Evolutionary conservation across 2,329 filamentous ascomycete species (phyloP).

Genomic region (Fusarium praegraminearum): DNA sequence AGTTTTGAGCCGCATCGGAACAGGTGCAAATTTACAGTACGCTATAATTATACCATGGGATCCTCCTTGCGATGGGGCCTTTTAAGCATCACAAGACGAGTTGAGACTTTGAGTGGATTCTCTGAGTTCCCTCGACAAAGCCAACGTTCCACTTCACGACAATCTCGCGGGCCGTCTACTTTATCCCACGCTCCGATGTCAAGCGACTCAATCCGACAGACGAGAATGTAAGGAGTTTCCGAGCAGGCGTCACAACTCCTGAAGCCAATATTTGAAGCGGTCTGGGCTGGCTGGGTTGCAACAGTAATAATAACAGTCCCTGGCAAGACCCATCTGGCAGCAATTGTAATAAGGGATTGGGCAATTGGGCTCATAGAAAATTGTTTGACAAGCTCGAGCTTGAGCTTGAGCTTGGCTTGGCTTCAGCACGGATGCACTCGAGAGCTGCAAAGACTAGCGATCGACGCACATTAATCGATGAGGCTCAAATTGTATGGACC

Average conservation of each 20-base stretch:
- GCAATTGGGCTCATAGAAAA: conserved; percentile 19
- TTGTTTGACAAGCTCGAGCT: conserved; percentile 8
- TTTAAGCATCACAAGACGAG: conserved; percentile 43
- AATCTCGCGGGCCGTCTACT: conserved; percentile 26
- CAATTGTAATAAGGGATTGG: conserved; percentile 24
- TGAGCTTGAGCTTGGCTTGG: conserved; percentile 31
- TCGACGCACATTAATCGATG: conserved; percentile 26
- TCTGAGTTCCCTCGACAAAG: conserved; percentile 18
- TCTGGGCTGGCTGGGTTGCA: conserved; percentile 15
- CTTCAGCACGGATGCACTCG: conserved; percentile 31
- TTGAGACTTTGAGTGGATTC: conserved; percentile 40
- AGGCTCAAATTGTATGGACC: conserved; percentile 36
- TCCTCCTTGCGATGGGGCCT: conserved; percentile 39
- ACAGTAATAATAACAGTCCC: conserved; percentile 3
- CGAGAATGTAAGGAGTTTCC: conserved; percentile 22
- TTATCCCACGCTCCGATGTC: conserved; percentile 24
- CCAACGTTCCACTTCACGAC: conserved; percentile 34
- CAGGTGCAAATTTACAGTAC: conserved; percentile 46
- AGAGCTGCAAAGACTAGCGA: conserved; percentile 17
- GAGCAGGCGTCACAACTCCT: conserved; percentile 13
- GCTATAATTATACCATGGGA: conserved; percentile 48
- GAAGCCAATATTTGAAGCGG: conserved; percentile 28
- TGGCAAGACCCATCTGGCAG: conserved; percentile 31
- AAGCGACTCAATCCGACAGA: conserved; percentile 38
- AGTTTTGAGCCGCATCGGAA: conserved; percentile 46